These are phyloP conservation scores for Penicillium cataractarum DNA, from an alignment of 495 filamentous ascomycete species.

Conservation along the genomic window DNA sequence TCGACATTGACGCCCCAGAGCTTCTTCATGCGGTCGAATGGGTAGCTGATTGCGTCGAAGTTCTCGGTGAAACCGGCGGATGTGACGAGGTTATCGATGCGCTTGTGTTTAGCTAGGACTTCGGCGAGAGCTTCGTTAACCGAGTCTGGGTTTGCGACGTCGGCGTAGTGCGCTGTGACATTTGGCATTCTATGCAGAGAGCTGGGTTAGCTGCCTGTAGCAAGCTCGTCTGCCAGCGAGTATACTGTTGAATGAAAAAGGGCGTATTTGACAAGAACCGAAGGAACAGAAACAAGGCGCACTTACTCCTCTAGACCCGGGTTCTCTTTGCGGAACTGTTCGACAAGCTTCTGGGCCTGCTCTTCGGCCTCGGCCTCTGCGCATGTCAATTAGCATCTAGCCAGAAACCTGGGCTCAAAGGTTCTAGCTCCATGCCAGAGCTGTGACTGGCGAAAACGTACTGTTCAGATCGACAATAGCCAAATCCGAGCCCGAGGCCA, in stretches of 20 bases:
- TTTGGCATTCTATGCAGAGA: conserved; percentile 61
- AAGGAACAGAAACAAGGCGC: neutral
- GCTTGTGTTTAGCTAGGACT: conserved; percentile 70
- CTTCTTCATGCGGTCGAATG: conserved; percentile 84
- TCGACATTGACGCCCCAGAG: conserved; percentile 95
- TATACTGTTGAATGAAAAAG: neutral
- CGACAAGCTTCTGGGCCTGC: conserved; percentile 70
- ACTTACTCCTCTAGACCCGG: conserved; percentile 70
- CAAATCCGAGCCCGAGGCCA: conserved; percentile 83
- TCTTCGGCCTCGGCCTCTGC: conserved; percentile 81
- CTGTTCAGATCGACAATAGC: conserved; percentile 94
- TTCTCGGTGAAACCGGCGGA: conserved; percentile 97
- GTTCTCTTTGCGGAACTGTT: conserved; percentile 75
- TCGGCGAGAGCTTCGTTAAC: conserved; percentile 73
- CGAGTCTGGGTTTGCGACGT: conserved; percentile 78
- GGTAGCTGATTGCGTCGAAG: conserved; percentile 86
- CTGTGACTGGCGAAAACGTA: conserved; percentile 44
- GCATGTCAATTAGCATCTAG: conserved; percentile 16
- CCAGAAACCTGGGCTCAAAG: too few relatives aligned
- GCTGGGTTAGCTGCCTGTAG: neutral
- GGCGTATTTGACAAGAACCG: neutral
- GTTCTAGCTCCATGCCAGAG: too few relatives aligned
- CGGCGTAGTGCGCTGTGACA: conserved; percentile 86
- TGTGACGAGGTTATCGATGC: conserved; percentile 90
- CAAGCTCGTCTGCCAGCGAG: neutral